Base-by-base conservation (phyloP, 225 moss, liverwort and hornwort genomes). In the Polytrichum formosum region DNA sequence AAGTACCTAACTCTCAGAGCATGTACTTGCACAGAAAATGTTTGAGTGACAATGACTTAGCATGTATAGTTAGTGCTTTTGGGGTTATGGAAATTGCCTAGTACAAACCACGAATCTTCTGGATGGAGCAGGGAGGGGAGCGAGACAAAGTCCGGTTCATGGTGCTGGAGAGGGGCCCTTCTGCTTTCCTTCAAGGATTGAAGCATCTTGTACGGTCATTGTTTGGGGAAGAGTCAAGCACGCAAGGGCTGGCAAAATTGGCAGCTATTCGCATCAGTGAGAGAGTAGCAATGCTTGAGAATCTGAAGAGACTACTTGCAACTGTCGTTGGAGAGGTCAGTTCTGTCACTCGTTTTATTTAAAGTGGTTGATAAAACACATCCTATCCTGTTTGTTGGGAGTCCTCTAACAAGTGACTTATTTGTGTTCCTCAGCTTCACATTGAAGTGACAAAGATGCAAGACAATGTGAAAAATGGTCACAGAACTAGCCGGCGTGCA, bases 401-500 rank as follows among this genome's bases (percentile, higher is more conserved):
- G 46, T 3, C 10, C 46, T 46, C 35, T 46, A 13, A 46, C 4
- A 3, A 2, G 58, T 58, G 58, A 62, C 5, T 17, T 28, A 18
- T 63, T 70, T 19, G 66, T 81, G 54, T 35, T 71, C 79, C 66
- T 65, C 80, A 97, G 94, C 81, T 98, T 54, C 90, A 92, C 75
- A 84, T 91, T 73, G 94, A 94, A 82, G 92, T 92, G 78, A 90
- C 92, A 66, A 98, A 92, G 78, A 79, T 98, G 81, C 85, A 79
- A 63, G 82, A 85, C 74, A 90, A 94, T 66, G 73, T 98, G 55
- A 82, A 71, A 7, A 67, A 80, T 70, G 78, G 90, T 62, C 73
- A 62, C 68, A 72, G 75, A 37, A 80, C 68, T 58, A 74, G 73
- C 63, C 84, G 85, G 70, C 70, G 78, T 68, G 77, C 91, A 63